These are phyloP conservation scores for Perilla frutescens DNA, from an alignment of 257 asterid genomes.

Conservation along the genomic window DNA sequence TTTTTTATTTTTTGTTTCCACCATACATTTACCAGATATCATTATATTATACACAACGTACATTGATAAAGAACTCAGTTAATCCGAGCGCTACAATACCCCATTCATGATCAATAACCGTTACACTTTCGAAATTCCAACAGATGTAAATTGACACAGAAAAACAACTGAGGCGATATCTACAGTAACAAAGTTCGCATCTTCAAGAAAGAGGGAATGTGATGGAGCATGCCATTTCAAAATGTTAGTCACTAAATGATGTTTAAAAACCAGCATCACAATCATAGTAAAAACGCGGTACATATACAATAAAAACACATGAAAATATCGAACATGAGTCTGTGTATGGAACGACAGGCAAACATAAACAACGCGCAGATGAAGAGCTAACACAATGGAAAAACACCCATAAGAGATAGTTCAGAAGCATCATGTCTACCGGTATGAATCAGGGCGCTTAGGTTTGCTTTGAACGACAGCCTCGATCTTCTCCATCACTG, in stretches of 20 bases:
- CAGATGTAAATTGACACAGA: too few species aligned
- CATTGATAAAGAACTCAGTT: too few species aligned
- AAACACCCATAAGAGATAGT: neutral
- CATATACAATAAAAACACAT: neutral
- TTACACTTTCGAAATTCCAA: neutral
- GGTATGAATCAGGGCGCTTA: slow-evolving; percentile 83
- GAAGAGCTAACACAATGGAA: neutral
- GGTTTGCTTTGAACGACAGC: slow-evolving; percentile 86
- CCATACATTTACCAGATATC: too few species aligned
- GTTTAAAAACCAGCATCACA: neutral
- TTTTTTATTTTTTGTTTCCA: too few species aligned
- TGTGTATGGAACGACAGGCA: slow-evolving; percentile 1
- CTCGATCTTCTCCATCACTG: slow-evolving; percentile 82
- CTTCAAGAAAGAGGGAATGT: neutral
- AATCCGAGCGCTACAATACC: too few species aligned
- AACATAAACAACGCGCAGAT: neutral
- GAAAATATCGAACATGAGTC: neutral
- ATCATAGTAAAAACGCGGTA: neutral
- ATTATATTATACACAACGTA: too few species aligned
- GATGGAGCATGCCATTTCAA: neutral
- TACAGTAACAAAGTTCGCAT: neutral
- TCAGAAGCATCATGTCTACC: slow-evolving; percentile 46
- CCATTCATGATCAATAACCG: neutral
- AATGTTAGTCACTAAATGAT: neutral
- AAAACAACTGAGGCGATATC: neutral